phyloP scores from a whole-genome alignment of 2,329 filamentous ascomycete genomes.

The Fusarium pininemorale region DNA sequence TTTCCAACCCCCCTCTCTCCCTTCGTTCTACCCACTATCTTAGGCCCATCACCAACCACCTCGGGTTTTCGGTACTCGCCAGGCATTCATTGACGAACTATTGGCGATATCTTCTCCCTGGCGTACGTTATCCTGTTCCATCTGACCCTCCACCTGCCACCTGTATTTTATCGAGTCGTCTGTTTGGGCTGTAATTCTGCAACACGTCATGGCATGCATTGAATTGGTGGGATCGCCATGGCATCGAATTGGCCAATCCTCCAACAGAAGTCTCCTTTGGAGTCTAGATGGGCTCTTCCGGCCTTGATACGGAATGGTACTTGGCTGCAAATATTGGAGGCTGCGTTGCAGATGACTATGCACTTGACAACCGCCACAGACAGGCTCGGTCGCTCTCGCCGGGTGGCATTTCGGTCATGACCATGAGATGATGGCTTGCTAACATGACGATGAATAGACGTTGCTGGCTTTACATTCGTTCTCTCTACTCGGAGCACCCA shows the following conservation, averaged over 20 bases:
- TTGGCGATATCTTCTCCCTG: conserved; percentile 44
- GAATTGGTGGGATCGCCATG: conserved; percentile 29
- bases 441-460: conserved; percentile 36
- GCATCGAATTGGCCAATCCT: conserved; percentile 20
- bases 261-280: neutral
- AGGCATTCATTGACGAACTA: conserved; percentile 39
- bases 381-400: conserved; percentile 14
- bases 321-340: conserved; percentile 31
- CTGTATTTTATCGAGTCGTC: conserved; percentile 18
- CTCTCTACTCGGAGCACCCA: conserved; percentile 31
- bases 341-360: conserved; percentile 23
- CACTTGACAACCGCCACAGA: conserved; percentile 6
- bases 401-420: conserved; percentile 1
- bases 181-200: conserved; percentile 26
- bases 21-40: conserved; percentile 32
- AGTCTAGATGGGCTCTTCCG: conserved; percentile 16
- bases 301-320: conserved; percentile 35
- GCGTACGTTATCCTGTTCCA: conserved; percentile 37
- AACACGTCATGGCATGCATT: conserved; percentile 37
- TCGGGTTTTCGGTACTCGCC: conserved; percentile 30
- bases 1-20: conserved; percentile 39
- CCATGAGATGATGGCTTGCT: conserved; percentile 20
- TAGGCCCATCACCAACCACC: conserved; percentile 34
- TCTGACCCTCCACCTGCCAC: conserved; percentile 37
- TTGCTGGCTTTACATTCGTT: conserved; percentile 31